Evolutionary conservation across 192 early-diverging fungal species (phyloP).

Genomic region (Gaertneriomyces semiglobifer): DNA sequence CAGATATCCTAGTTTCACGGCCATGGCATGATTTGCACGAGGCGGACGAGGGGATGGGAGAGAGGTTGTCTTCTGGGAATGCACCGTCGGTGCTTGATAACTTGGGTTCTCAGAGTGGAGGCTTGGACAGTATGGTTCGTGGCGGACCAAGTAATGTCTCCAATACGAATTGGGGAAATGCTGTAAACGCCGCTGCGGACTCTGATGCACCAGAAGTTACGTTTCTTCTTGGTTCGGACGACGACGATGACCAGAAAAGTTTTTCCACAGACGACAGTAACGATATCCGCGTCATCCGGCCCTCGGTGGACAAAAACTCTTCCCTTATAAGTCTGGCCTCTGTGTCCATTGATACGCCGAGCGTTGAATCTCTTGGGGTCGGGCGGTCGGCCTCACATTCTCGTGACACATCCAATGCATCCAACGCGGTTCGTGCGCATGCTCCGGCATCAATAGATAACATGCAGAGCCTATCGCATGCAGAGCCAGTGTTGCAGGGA

Average conservation of each 20-base stretch:
- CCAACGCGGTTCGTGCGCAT: not conserved
- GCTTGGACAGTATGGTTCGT: not conserved
- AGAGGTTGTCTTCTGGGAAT: not conserved
- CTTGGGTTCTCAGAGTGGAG: not conserved
- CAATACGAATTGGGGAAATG: not conserved
- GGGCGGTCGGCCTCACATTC: not conserved
- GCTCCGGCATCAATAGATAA: not conserved
- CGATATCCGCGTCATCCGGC: not conserved
- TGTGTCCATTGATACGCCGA: not conserved
- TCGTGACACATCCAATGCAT: not conserved
- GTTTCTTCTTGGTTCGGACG: not conserved
- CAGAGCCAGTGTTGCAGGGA: slow-evolving; percentile 18
- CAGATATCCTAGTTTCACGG: slow-evolving; percentile 20
- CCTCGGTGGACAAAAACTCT: too few relatives aligned
- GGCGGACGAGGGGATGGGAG: not conserved
- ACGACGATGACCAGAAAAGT: too few relatives aligned
- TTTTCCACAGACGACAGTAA: not conserved
- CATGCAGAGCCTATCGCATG: not conserved
- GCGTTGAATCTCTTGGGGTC: not conserved
- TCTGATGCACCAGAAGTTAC: slow-evolving; percentile 2
- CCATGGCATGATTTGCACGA: slow-evolving; percentile 15
- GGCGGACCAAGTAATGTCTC: not conserved
- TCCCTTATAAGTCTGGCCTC: not conserved
- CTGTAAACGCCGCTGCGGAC: not conserved
- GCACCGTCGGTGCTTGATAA: not conserved